Conservation (phyloP, 805 yeast genomes). For the Candida lessepsii region DNA sequence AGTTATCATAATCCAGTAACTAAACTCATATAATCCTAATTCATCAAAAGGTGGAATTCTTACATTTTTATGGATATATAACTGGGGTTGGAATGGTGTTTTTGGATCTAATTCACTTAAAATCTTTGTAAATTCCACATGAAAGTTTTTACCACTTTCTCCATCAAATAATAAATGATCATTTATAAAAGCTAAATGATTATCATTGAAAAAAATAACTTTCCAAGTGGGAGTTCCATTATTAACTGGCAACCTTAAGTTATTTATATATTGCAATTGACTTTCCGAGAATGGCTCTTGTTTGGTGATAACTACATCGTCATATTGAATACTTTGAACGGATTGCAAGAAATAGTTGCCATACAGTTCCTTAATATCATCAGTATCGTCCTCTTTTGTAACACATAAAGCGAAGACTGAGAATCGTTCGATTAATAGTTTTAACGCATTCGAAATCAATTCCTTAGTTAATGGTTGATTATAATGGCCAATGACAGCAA, state of each 20-base stretch:
- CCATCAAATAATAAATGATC: slow-evolving; percentile 37
- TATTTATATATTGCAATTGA: slow-evolving; percentile 15
- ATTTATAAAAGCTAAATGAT: slow-evolving; percentile 22
- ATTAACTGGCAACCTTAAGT: neutral
- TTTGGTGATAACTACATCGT: slow-evolving; percentile 19
- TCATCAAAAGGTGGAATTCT: neutral
- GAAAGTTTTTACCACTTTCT: slow-evolving; percentile 21
- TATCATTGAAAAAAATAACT: slow-evolving; percentile 17
- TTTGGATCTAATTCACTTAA: neutral
- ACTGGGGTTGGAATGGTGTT: neutral
- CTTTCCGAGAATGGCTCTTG: slow-evolving; percentile 16
- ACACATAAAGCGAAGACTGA: neutral
- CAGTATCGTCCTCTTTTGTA: slow-evolving; percentile 1
- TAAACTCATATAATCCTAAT: neutral
- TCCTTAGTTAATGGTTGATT: slow-evolving; percentile 13
- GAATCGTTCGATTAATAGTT: slow-evolving; percentile 11
- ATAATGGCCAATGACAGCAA: slow-evolving; percentile 23
- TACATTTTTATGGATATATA: neutral
- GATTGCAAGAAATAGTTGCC: slow-evolving; percentile 18
- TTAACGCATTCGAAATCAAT: slow-evolving; percentile 21
- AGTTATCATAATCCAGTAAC: neutral
- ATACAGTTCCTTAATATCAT: slow-evolving; percentile 8
- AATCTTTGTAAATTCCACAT: neutral
- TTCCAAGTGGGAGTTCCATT: slow-evolving; percentile 23
- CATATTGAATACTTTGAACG: slow-evolving; percentile 18